A percentile compares a stretch with the other conserved stretches of the same genome.
These are phyloP conservation scores for Nematodospora anomalae DNA, from an alignment of 1,139 yeast genomes.

Conservation along the genomic window DNA sequence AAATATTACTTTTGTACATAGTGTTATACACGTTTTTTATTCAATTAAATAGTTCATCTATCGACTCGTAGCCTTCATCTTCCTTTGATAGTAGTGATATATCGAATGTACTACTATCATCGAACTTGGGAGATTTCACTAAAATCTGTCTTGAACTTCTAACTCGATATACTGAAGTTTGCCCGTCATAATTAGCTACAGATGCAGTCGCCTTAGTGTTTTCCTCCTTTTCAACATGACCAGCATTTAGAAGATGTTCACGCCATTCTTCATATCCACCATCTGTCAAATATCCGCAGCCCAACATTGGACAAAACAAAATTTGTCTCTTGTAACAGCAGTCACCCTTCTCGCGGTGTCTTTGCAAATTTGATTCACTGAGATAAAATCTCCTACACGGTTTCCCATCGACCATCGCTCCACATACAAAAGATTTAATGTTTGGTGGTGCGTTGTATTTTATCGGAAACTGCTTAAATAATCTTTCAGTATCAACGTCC, in stretches of 20 bases:
- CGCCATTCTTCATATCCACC: constrained; percentile 37
- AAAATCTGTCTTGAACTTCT: constrained; percentile 2
- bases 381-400: constrained; percentile 18
- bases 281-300: constrained; percentile 44
- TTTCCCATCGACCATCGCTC: constrained; percentile 8
- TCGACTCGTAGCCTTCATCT: constrained; percentile 21
- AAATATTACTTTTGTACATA: background rate
- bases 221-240: constrained; percentile 5
- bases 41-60: constrained; percentile 22
- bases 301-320: constrained; percentile 40
- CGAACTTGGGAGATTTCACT: constrained; percentile 1
- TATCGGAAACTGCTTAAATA: constrained; percentile 31
- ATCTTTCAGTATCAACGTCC: constrained; percentile 10
- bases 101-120: background rate
- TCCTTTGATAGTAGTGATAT: background rate
- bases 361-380: constrained; percentile 17
- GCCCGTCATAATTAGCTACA: background rate
- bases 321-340: constrained; percentile 35
- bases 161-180: background rate
- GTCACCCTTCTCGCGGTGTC: constrained; percentile 21
- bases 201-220: background rate
- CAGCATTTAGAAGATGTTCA: constrained; percentile 23
- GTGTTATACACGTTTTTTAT: background rate
- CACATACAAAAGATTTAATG: constrained; percentile 22
- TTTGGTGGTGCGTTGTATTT: constrained; percentile 24